These are phyloP conservation scores for Heteromeles arbutifolia DNA, from an alignment of 306 rosid species.

Conservation along the genomic window DNA sequence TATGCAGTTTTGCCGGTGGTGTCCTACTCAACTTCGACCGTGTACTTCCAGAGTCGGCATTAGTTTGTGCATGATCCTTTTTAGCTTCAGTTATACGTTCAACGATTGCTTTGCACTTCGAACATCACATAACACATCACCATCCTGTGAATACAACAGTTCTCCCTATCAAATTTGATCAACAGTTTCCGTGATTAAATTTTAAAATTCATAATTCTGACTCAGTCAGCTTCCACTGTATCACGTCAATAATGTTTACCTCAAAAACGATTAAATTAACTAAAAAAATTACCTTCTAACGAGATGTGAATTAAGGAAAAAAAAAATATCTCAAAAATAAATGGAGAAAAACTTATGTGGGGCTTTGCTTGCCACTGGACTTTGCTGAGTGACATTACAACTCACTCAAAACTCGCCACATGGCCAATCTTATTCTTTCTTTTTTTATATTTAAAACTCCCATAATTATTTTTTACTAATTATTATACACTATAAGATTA, in stretches of 20 bases:
- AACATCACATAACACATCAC: slow-evolving; percentile 29
- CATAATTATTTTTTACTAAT: too few relatives aligned
- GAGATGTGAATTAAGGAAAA: neutral
- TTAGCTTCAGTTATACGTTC: slow-evolving; percentile 28
- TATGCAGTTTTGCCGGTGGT: slow-evolving; percentile 28
- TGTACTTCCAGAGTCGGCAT: slow-evolving; percentile 37
- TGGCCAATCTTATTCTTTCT: too few relatives aligned
- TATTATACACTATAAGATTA: too few relatives aligned
- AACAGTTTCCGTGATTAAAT: neutral
- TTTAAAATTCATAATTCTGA: neutral
- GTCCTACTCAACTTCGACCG: slow-evolving; percentile 30
- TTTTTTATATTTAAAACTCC: too few relatives aligned
- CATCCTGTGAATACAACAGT: slow-evolving; percentile 45
- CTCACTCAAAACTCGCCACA: too few relatives aligned
- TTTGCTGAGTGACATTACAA: too few relatives aligned
- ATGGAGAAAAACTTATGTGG: too few relatives aligned
- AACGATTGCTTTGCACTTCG: slow-evolving; percentile 26
- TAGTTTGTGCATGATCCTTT: slow-evolving; percentile 20
- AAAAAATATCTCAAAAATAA: neutral
- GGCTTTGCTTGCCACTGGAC: too few relatives aligned
- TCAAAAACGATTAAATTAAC: too few relatives aligned
- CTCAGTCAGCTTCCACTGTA: neutral
- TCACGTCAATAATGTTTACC: neutral
- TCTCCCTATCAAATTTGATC: neutral
- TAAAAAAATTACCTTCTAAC: neutral